phyloP scores from a whole-genome alignment of 163 green algal species.

The Coccomyxa subellipsoidea region DNA sequence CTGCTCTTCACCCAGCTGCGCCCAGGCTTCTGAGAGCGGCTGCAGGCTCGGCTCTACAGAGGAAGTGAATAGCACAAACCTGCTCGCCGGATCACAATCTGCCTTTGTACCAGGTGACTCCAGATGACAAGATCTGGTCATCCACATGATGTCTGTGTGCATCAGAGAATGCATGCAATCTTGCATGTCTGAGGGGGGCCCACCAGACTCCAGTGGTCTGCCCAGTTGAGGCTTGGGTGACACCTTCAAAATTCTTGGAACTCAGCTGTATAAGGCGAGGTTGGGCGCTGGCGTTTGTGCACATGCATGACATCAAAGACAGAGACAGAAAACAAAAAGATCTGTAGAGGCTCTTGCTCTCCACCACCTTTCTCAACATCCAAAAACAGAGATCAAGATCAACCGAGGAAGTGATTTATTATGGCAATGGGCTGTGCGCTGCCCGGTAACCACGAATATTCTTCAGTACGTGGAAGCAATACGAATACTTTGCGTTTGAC shows the following conservation, averaged over 20 bases:
- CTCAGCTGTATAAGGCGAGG: neutral
- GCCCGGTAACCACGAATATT: too few relatives aligned
- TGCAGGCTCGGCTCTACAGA: neutral
- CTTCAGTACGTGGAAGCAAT: too few relatives aligned
- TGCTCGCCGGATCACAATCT: too few relatives aligned
- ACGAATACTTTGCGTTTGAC: too few relatives aligned
- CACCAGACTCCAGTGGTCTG: constrained; percentile 11
- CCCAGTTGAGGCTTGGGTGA: constrained; percentile 7
- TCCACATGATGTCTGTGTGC: too few relatives aligned
- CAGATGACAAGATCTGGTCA: too few relatives aligned
- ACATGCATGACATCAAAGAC: neutral
- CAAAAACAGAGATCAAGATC: too few relatives aligned
- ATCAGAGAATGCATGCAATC: neutral
- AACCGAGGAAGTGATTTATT: too few relatives aligned
- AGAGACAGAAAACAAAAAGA: neutral
- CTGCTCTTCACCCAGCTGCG: neutral
- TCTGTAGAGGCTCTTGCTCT: neutral
- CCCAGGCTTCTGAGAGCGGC: neutral
- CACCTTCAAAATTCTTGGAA: constrained; percentile 3
- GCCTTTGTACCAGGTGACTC: too few relatives aligned
- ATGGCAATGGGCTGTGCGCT: too few relatives aligned
- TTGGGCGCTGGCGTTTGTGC: neutral
- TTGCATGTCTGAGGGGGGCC: neutral
- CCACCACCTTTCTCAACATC: too few relatives aligned
- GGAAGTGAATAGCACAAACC: constrained; percentile 5